A percentile compares a stretch with the other conserved stretches of the same genome.
Evolutionary conservation across 768 basidiomycete genomes (phyloP).

Genomic region (Lactarius vividus): DNA sequence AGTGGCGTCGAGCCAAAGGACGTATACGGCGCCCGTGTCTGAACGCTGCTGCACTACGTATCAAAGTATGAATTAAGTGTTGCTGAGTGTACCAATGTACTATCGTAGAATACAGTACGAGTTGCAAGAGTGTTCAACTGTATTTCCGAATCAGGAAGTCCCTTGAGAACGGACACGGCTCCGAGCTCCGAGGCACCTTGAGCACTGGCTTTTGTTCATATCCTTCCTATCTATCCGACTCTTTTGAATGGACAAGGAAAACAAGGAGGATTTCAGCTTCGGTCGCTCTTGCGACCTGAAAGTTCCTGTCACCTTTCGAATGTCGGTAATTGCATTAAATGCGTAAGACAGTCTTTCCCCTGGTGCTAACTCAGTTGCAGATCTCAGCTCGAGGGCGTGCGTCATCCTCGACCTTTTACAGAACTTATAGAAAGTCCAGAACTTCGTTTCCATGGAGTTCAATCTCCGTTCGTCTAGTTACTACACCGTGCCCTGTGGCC

Average conservation of each 20-base stretch:
- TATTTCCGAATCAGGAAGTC: not conserved
- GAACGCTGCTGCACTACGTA: not conserved
- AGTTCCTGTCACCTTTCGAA: conserved; percentile 81
- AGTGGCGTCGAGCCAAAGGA: conserved; percentile 73
- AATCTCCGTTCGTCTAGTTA: conserved; percentile 57
- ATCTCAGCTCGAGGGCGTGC: conserved; percentile 81
- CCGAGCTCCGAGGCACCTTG: too few relatives aligned
- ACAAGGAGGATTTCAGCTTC: conserved; percentile 88
- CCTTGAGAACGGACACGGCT: too few relatives aligned
- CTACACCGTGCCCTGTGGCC: not conserved
- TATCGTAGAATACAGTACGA: not conserved
- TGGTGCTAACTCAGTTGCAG: conserved; percentile 37
- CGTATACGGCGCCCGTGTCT: conserved; percentile 68
- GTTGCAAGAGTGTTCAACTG: too few relatives aligned
- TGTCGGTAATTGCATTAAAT: conserved; percentile 47
- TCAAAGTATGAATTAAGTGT: not conserved
- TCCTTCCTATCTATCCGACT: not conserved
- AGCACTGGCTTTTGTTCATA: too few relatives aligned
- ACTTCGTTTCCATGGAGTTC: conserved; percentile 81
- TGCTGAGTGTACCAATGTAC: not conserved
- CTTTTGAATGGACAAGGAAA: conserved; percentile 52
- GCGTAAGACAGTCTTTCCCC: not conserved
- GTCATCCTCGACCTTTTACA: conserved; percentile 67
- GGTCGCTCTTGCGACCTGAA: conserved; percentile 88
- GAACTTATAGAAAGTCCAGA: conserved; percentile 84